These are phyloP conservation scores for Madurella mycetomatis DNA, from an alignment of 2,329 filamentous ascomycete species.

Conservation along the genomic window DNA sequence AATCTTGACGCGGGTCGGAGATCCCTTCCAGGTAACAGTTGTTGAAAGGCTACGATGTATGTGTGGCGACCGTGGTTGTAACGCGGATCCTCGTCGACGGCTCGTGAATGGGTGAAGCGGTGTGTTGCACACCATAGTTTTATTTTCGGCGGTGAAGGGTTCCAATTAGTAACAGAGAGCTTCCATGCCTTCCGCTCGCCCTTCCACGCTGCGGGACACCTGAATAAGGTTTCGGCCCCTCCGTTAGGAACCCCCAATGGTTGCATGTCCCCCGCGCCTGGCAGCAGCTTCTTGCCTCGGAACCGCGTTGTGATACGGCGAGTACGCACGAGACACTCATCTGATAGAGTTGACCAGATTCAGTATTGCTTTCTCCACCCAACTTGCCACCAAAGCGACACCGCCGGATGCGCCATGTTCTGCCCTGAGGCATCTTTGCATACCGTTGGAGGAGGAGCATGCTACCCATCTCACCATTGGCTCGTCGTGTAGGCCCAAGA, in stretches of 20 bases:
- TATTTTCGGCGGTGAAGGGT: not conserved
- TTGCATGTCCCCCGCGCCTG: not conserved
- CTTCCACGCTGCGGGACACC: slow-evolving; percentile 1
- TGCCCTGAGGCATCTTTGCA: slow-evolving; percentile 1
- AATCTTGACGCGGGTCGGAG: not conserved
- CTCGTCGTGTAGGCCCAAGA: not conserved
- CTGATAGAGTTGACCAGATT: not conserved
- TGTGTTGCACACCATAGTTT: not conserved
- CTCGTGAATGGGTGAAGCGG: not conserved
- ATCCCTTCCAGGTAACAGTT: not conserved
- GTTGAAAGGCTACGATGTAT: not conserved
- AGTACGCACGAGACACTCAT: not conserved
- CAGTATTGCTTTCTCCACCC: not conserved
- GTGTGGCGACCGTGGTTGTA: not conserved
- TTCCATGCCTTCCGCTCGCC: not conserved
- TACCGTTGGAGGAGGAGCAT: not conserved
- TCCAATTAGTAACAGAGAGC: not conserved
- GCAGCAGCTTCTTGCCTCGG: not conserved
- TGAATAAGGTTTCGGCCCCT: not conserved
- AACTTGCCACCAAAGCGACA: not conserved
- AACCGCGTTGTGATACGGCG: not conserved
- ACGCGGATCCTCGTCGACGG: not conserved
- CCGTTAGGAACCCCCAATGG: not conserved
- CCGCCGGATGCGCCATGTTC: not conserved
- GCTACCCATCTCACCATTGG: not conserved